phyloP scores from a whole-genome alignment of 768 basidiomycete genomes.

The Pluteus cervinus region DNA sequence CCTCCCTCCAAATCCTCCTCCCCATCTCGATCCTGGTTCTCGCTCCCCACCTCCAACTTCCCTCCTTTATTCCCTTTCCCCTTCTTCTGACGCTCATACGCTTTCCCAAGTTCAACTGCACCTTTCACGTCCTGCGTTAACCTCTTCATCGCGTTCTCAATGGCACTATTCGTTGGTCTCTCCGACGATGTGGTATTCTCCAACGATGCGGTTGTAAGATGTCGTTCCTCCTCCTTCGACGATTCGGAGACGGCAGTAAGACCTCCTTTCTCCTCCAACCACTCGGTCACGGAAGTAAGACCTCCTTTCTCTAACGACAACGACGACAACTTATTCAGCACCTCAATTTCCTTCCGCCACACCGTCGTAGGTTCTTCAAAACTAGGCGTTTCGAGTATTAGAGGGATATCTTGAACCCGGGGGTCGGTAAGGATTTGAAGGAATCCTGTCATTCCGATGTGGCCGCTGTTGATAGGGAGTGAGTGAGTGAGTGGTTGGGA shows the following conservation, averaged over 20 bases:
- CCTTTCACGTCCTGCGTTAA: conserved; percentile 12
- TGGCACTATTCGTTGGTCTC: too few relatives aligned
- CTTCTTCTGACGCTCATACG: conserved; percentile 5
- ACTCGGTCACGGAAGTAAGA: conserved; percentile 1
- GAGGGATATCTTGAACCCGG: conserved; percentile 62
- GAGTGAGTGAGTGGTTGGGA: not conserved
- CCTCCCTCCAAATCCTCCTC: conserved; percentile 16
- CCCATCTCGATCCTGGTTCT: conserved; percentile 13
- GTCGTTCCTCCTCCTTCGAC: too few relatives aligned
- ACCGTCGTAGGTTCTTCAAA: conserved; percentile 55
- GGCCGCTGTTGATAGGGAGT: conserved; percentile 41
- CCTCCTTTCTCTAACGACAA: conserved; percentile 4
- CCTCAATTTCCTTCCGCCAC: conserved; percentile 69
- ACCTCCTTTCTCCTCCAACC: too few relatives aligned
- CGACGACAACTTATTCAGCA: conserved; percentile 42
- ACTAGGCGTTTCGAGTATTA: conserved; percentile 79
- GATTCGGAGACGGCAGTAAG: too few relatives aligned
- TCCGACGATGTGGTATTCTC: too few relatives aligned
- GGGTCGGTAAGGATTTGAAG: conserved; percentile 61
- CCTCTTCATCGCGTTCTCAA: conserved; percentile 9
- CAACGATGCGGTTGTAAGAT: too few relatives aligned
- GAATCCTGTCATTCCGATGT: conserved; percentile 60
- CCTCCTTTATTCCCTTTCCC: conserved; percentile 3
- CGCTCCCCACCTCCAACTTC: conserved; percentile 7
- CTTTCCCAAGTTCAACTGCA: conserved; percentile 7